Evolutionary conservation across 176 grass and related monocot genomes (phyloP).

Genomic region (Rhynchospora breviuscula): DNA sequence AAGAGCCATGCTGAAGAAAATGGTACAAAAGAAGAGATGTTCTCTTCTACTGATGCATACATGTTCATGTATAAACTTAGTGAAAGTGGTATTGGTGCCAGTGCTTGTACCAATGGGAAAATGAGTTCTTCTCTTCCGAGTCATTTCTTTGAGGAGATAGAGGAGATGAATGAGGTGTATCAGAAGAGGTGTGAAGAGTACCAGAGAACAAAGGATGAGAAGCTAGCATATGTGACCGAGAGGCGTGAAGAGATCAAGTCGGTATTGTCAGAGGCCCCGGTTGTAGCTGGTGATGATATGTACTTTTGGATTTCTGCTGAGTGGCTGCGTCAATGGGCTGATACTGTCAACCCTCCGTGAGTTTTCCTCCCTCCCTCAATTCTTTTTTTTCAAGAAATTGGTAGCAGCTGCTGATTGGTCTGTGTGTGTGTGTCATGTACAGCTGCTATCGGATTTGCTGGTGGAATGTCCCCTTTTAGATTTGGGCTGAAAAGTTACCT

Average conservation of each 20-base stretch:
- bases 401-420: too few species aligned
- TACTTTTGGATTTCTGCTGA: conserved; percentile 98
- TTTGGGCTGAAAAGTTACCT: not conserved
- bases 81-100: conserved; percentile 30
- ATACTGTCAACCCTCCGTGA: conserved; percentile 75
- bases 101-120: conserved; percentile 36
- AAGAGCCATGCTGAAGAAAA: conserved; percentile 18
- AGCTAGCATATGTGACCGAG: conserved; percentile 56
- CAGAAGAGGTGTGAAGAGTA: conserved; percentile 67
- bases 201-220: conserved; percentile 53
- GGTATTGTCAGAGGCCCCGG: conserved; percentile 67
- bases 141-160: conserved; percentile 62
- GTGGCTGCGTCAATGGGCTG: conserved; percentile 96
- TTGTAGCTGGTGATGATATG: conserved; percentile 43
- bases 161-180: conserved; percentile 56
- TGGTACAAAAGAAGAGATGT: conserved; percentile 40
- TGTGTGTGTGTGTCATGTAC: not conserved
- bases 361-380: conserved; percentile 20
- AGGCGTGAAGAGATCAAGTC: conserved; percentile 87
- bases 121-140: conserved; percentile 46
- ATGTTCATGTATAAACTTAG: conserved; percentile 92
- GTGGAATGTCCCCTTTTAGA: not conserved
- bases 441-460: not conserved
- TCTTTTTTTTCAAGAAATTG: not conserved
- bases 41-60: conserved; percentile 96